These are phyloP conservation scores for Ricinus communis DNA, from an alignment of 345 rosid genomes.

Conservation along the genomic window DNA sequence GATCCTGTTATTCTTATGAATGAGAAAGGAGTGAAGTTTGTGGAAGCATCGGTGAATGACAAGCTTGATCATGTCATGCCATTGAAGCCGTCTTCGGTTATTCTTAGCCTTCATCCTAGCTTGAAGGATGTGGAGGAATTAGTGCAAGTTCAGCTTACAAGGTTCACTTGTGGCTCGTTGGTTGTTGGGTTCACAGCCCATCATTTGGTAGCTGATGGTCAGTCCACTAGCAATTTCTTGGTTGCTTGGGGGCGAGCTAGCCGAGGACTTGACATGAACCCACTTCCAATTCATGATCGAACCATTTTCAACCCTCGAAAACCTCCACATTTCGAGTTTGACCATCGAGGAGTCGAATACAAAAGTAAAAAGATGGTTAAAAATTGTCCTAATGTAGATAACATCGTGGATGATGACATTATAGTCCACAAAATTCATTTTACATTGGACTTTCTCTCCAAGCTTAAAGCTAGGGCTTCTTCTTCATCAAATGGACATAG, in stretches of 20 bases:
- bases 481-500: background rate
- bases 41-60: slow-evolving; percentile 25
- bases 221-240: slow-evolving; percentile 32
- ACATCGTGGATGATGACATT: slow-evolving; percentile 13
- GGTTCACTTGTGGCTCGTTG: slow-evolving; percentile 37
- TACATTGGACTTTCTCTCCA: slow-evolving; percentile 29
- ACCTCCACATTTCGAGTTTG: slow-evolving; percentile 23
- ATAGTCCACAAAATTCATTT: slow-evolving; percentile 33
- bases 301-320: slow-evolving; percentile 26
- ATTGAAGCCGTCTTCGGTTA: slow-evolving; percentile 25
- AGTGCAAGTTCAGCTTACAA: slow-evolving; percentile 34
- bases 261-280: slow-evolving; percentile 28
- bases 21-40: slow-evolving; percentile 30
- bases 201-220: slow-evolving; percentile 38
- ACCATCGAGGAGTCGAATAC: slow-evolving; percentile 31
- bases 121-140: slow-evolving; percentile 35
- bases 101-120: slow-evolving; percentile 32
- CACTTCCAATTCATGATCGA: slow-evolving; percentile 22
- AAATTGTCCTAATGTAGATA: background rate
- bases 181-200: slow-evolving; percentile 36
- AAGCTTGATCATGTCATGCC: slow-evolving; percentile 24
- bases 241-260: slow-evolving; percentile 38
- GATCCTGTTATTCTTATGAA: slow-evolving; percentile 28
- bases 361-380: slow-evolving; percentile 14
- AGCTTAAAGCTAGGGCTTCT: slow-evolving; percentile 28